Base-by-base conservation (phyloP, 257 asterid species). In the Hygrophila difformis region DNA sequence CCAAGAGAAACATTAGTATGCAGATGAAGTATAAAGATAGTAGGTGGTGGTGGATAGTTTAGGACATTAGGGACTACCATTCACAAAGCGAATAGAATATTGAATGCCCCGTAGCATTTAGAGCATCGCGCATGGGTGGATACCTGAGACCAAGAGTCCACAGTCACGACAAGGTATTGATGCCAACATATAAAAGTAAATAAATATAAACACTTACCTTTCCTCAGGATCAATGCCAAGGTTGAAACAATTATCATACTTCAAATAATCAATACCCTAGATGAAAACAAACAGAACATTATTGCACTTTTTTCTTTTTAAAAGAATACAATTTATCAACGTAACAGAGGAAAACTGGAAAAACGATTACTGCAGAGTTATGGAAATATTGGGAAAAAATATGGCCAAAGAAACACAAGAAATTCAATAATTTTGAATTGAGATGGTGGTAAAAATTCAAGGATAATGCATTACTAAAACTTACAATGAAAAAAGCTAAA, bases 61-160 rank as follows among this genome's bases (percentile, higher is more conserved):
- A n/a, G n/a, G n/a, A n/a, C n/a, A n/a, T n/a, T n/a, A 33, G 39
- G 38, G n/a, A 5, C 24, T 80, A 91, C 98, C 98, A 91, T 66
- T 91, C 98, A 49, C 98, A 91, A 55, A 91, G 76, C 12, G 94
- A 84, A 63, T 79, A 91, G 76, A 91, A 91, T 62, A 91, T 78
- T 9, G 77, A 22, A 21, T 64, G 86, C 40, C 94, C 96, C 59
- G 92, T 85, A 39, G 70, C 81, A 67, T 91, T 89, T 53, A 91
- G 84, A 55, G 98, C 96, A 63, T 91, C 96, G 9, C 86, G 94
- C 98, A 91, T 91, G 13, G 92, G 94, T 26, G 98, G 98, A 68
- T 85, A 85, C 74, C 98, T 91, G 78, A 49, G 57, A 56, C 20
- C 19, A 24, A 39, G 14, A 13, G 41, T 15, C 35, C 36, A 14